Evolutionary conservation across 23 red algal genomes (phyloP).

Genomic region (Chondrus crispus): DNA sequence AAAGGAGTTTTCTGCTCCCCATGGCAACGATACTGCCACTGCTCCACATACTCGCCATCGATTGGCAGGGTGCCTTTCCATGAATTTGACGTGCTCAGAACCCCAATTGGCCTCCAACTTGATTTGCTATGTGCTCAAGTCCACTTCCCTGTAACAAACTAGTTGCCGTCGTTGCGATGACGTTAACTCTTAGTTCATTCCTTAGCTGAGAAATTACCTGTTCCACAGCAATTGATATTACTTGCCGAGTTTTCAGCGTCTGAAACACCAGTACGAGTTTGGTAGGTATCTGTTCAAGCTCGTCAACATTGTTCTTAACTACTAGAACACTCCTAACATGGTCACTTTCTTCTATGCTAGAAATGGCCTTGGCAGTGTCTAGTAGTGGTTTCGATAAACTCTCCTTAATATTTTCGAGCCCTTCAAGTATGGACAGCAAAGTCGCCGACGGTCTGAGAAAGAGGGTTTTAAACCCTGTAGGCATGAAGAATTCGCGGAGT

Average conservation of each 20-base stretch:
- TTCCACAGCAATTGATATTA: background rate
- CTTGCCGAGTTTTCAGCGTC: background rate
- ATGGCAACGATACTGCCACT: too few species aligned
- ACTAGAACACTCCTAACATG: background rate
- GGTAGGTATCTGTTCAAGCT: background rate
- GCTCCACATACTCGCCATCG: too few species aligned
- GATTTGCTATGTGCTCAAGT: background rate
- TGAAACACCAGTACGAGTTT: background rate
- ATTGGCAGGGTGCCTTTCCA: too few species aligned
- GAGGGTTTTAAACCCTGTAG: constrained; percentile 21
- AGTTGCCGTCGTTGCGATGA: background rate
- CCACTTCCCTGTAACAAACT: background rate
- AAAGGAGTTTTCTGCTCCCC: too few species aligned
- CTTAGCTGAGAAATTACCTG: background rate
- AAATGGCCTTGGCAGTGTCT: background rate
- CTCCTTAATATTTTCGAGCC: background rate
- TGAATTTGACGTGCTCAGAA: too few species aligned
- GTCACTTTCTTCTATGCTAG: background rate
- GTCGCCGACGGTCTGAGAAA: constrained; percentile 25
- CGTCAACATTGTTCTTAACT: background rate
- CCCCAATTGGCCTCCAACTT: too few species aligned
- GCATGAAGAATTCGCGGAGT: constrained; percentile 25
- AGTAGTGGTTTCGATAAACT: background rate
- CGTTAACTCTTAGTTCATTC: background rate
- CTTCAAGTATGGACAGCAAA: background rate